phyloP scores from a whole-genome alignment of 257 asterid genomes.

The Rhazya stricta region DNA sequence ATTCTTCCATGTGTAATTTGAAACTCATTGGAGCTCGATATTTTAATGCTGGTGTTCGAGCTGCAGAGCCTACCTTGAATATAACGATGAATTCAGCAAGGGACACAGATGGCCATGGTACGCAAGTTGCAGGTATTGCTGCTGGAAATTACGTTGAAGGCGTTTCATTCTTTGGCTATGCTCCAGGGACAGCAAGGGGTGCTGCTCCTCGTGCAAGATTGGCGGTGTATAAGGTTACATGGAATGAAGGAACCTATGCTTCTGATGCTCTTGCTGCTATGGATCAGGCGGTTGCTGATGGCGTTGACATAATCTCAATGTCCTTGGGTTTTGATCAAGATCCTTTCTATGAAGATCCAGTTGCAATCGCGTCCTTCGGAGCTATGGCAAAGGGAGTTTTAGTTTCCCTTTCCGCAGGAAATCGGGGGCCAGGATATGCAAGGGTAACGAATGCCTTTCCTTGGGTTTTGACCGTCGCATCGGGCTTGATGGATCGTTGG shows the following conservation, averaged over 20 bases:
- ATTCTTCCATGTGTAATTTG: conserved; percentile 42
- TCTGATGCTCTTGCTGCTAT: conserved; percentile 58
- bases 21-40: conserved; percentile 44
- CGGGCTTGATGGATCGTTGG: conserved; percentile 53
- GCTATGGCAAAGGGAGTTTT: conserved; percentile 59
- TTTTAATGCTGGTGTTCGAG: conserved; percentile 41
- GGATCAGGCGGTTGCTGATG: conserved; percentile 58
- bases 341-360: conserved; percentile 42
- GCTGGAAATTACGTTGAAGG: conserved; percentile 37
- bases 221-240: conserved; percentile 48
- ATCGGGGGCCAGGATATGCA: conserved; percentile 30
- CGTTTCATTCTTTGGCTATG: conserved; percentile 45
- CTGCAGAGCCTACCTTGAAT: conserved; percentile 20
- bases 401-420: conserved; percentile 62
- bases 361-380: conserved; percentile 56
- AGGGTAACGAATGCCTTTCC: conserved; percentile 51
- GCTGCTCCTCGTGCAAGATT: conserved; percentile 46
- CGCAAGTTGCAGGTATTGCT: conserved; percentile 45
- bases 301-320: conserved; percentile 50
- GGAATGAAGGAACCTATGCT: conserved; percentile 40
- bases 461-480: conserved; percentile 50
- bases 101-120: conserved; percentile 43
- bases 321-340: conserved; percentile 32
- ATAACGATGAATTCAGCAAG: conserved; percentile 48
- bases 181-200: conserved; percentile 39